phyloP scores from a whole-genome alignment of 495 filamentous ascomycete genomes.

The Penicillium taxi region DNA sequence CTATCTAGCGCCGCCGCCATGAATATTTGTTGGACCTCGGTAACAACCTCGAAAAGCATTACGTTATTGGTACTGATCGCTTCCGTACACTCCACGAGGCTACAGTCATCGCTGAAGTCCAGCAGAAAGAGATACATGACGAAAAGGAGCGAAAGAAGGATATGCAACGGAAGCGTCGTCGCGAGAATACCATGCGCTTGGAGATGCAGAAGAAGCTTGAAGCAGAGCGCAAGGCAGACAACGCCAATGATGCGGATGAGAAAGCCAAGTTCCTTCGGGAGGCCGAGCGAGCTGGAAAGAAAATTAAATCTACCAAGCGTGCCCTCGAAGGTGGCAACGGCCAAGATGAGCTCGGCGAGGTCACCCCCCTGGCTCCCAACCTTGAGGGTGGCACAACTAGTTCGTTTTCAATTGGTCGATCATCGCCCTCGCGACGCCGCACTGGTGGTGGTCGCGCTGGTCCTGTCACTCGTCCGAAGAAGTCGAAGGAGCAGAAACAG shows the following conservation, averaged over 20 bases:
- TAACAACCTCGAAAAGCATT: constrained; percentile 46
- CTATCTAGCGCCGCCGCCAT: constrained; percentile 48
- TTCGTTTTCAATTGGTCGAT: constrained; percentile 64
- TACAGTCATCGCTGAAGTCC: constrained; percentile 74
- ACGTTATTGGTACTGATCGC: constrained; percentile 43
- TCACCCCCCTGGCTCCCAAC: constrained; percentile 69
- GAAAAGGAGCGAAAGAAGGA: constrained; percentile 99
- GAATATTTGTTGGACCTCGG: constrained; percentile 41
- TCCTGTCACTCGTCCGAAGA: constrained; percentile 57
- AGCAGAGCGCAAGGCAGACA: constrained; percentile 65
- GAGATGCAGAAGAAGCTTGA: constrained; percentile 80
- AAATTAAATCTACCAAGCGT: constrained; percentile 73
- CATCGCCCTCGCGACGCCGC: constrained; percentile 58
- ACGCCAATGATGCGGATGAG: constrained; percentile 70
- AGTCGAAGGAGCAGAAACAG: constrained; percentile 95
- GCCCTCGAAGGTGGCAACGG: constrained; percentile 78
- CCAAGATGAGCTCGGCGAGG: constrained; percentile 68
- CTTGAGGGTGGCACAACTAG: constrained; percentile 83
- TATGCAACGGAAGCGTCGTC: constrained; percentile 94
- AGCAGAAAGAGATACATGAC: constrained; percentile 79
- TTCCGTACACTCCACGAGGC: constrained; percentile 52
- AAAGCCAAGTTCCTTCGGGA: constrained; percentile 68
- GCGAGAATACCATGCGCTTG: constrained; percentile 85
- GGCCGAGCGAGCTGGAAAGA: constrained; percentile 77
- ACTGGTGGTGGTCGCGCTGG: constrained; percentile 56